Base-by-base conservation (phyloP, 257 asterid genomes). In the Ligustrum vulgare region DNA sequence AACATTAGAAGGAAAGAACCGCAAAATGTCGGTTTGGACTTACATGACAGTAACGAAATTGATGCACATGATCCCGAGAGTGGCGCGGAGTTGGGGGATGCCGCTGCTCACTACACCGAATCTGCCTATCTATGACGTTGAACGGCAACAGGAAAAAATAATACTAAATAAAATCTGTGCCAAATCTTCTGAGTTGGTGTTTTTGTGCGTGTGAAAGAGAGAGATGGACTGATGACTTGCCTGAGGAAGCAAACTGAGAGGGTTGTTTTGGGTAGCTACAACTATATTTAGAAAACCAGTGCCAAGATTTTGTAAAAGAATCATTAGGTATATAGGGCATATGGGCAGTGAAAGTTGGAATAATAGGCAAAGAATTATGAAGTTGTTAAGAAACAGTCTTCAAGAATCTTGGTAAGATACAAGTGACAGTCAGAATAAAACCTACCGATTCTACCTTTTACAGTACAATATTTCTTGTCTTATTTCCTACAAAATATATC, bases 211-310 rank as follows among this genome's bases (percentile, higher is more conserved):
- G 43, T 37, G 39, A 35, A 33, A 11, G 34, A 28, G 22, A 39
- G 65, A 11, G 73, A 22, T n/a, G 67, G 70, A 47, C 5, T 39
- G 69, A 68, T 43, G 70, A 71, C 64, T 60, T 74, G 23, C 75
- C 56, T 78, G 33, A 51, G 72, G 43, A 49, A 8, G 37, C 47
- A 45, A 63, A 69, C 45, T 74, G 79, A 56, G 71, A 76, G 79
- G 81, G 90, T 86, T 79, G 94, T 81, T 88, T 75, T 49, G 82
- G 81, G 89, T 80, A 67, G 91, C 77, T 84, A 58, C 82, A 91
- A 83, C 90, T 73, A 78, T 69, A 60, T 66, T 56, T 78, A 69
- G 35, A 45, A 39, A 80, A 16, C 2, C 15, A 67, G 22, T 36
- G 22, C 33, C 67, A 51, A 70, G 65, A 77, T 80, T 81, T 85